Evolutionary conservation across 345 rosid species (phyloP), one percentile per base, ranked within the genome.

Genomic region (Melaleuca alternifolia): DNA sequence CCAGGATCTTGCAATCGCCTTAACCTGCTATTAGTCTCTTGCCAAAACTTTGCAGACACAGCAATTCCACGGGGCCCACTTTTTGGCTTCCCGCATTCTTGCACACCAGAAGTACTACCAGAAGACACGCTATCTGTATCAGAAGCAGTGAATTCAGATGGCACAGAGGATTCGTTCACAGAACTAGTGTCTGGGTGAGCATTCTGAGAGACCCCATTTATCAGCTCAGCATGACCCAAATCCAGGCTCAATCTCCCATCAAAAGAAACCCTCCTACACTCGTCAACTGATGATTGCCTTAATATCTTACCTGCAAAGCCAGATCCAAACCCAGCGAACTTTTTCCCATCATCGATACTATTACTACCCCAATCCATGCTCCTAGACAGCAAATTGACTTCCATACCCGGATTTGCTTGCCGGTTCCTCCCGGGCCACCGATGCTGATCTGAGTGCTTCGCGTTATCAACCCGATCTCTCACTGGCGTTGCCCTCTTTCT

Each of bases 1-100:
- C 96, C 94, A 2, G 96, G 98, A 91, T 97, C 99, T 88, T 94
- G 98, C 84, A 96, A 89, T 88, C 98, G 90, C 90, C 99, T 94
- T 90, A 97, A 88, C 90, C 97, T 92, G 89, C 92, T 94, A 88
- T 97, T 96, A 61, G 98, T 95, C 91, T 97, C 98, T 89, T 94
- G 99, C 98, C 99, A 97, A 90, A 97, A 97, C 91, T 92, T 95
- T 33, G 98, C 94, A 62, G 98, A 97, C 82, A 91, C 89, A 51
- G 53, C 86, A 61, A 87, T 89, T 54, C 93, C 93, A 83, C 93
- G 93, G 37, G 91, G 86, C 84, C 88, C 93, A 85, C 83, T 90
- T 89, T 90, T 94, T 46, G 89, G 85, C 90, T 88, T 93, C 24
- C 94, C 96, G 71, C 91, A 50, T 81, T 91, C 94, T 51, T 89